phyloP scores from a whole-genome alignment of 108 stramenopile species.

The Stephanodiscus minutulus region DNA sequence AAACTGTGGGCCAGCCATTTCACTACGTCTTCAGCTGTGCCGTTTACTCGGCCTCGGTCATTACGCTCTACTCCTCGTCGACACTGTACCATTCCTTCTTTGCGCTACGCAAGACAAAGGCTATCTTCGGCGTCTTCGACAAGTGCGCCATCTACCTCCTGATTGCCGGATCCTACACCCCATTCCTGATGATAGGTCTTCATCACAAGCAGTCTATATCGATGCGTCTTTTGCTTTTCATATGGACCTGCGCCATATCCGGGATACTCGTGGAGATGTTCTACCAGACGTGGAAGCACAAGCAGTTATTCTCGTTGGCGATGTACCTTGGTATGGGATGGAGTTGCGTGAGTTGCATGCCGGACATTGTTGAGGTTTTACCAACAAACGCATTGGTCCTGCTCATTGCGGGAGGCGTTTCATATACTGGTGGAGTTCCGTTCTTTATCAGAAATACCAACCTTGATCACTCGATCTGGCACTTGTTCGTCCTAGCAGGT shows the following conservation, averaged over 20 bases:
- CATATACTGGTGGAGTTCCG: constrained; percentile 84
- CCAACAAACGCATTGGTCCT: constrained; percentile 49
- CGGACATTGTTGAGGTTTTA: constrained; percentile 53
- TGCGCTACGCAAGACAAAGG: constrained; percentile 59
- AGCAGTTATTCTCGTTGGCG: constrained; percentile 55
- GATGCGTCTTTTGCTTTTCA: constrained; percentile 66
- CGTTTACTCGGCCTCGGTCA: constrained; percentile 77
- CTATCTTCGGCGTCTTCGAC: constrained; percentile 83
- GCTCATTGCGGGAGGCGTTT: constrained; percentile 77
- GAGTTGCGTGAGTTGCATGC: constrained; percentile 65
- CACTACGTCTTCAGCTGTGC: constrained; percentile 58
- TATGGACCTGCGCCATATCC: constrained; percentile 80
- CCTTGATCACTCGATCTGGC: constrained; percentile 87
- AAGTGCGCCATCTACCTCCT: constrained; percentile 95
- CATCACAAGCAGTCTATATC: constrained; percentile 66
- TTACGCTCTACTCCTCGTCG: constrained; percentile 84
- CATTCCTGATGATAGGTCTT: constrained; percentile 83
- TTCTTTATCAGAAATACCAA: constrained; percentile 87
- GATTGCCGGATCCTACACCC: constrained; percentile 96
- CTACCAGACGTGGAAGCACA: constrained; percentile 59
- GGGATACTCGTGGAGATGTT: constrained; percentile 77
- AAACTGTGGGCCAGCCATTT: constrained; percentile 34
- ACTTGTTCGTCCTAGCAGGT: constrained; percentile 78
- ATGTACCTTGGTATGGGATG: constrained; percentile 92
- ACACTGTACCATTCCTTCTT: constrained; percentile 93